Evolutionary conservation across 345 rosid species (phyloP).

Genomic region (Rhizophora mangle): DNA sequence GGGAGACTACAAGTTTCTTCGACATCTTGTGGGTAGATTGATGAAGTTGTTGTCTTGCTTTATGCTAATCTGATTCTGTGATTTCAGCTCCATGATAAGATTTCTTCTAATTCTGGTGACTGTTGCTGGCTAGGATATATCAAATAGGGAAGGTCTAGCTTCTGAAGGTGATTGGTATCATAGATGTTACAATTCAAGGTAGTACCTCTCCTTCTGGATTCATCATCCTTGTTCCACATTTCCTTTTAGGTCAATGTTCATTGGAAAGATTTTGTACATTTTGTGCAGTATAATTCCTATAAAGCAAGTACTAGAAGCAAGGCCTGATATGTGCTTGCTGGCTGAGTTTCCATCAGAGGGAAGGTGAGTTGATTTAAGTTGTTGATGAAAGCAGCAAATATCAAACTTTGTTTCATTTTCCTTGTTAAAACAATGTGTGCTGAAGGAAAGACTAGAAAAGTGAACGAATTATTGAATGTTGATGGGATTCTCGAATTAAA

Average conservation of each 20-base stretch:
- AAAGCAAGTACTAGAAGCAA: constrained; percentile 63
- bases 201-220: constrained; percentile 17
- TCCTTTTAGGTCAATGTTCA: not conserved
- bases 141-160: constrained; percentile 71
- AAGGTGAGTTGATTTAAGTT: constrained; percentile 41
- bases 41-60: constrained; percentile 13
- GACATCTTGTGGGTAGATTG: constrained; percentile 53
- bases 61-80: not conserved
- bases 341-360: constrained; percentile 73
- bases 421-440: not conserved
- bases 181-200: constrained; percentile 57
- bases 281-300: constrained; percentile 57
- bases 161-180: constrained; percentile 52
- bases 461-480: not conserved
- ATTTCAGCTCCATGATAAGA: not conserved
- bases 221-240: not conserved
- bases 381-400: not conserved
- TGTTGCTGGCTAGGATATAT: constrained; percentile 53
- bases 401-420: not conserved
- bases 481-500: constrained; percentile 5
- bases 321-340: constrained; percentile 62
- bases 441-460: not conserved
- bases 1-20: constrained; percentile 68
- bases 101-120: constrained; percentile 18
- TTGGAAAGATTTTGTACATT: constrained; percentile 11